Evolutionary conservation across 768 basidiomycete species (phyloP).

Genomic region (Psilocybe tampanensis): DNA sequence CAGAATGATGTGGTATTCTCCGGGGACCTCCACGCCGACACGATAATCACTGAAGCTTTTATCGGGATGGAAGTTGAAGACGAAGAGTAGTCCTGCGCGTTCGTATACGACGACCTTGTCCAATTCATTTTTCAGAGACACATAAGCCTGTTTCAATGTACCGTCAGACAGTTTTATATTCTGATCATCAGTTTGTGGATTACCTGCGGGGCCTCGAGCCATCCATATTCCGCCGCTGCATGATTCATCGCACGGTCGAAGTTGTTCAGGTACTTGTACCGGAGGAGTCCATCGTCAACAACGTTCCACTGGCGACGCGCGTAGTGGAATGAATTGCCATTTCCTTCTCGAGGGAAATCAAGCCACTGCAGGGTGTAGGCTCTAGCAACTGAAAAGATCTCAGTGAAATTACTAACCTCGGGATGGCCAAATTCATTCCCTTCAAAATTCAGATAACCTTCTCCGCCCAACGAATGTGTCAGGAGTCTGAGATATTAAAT

Average conservation of each 20-base stretch:
- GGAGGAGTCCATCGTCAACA: constrained; percentile 79
- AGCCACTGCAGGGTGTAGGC: constrained; percentile 69
- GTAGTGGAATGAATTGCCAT: constrained; percentile 95
- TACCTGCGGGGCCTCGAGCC: constrained; percentile 84
- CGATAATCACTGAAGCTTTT: constrained; percentile 93
- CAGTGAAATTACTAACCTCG: constrained; percentile 56
- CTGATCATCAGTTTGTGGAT: neutral
- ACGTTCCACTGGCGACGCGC: constrained; percentile 97
- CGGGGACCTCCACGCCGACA: constrained; percentile 83
- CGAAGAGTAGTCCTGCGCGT: constrained; percentile 89
- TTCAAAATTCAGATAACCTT: constrained; percentile 97
- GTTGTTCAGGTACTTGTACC: constrained; percentile 94
- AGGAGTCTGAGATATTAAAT: constrained; percentile 57
- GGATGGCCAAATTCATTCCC: constrained; percentile 99
- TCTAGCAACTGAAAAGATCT: neutral
- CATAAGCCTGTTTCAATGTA: constrained; percentile 63
- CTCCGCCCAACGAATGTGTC: constrained; percentile 92
- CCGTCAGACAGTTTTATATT: constrained; percentile 4
- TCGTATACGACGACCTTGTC: constrained; percentile 97
- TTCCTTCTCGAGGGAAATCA: constrained; percentile 97
- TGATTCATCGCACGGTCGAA: constrained; percentile 94
- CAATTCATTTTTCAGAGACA: constrained; percentile 90
- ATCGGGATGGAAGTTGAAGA: constrained; percentile 97
- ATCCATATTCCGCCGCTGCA: constrained; percentile 76
- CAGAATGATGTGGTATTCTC: constrained; percentile 82